Evolutionary conservation across 164 flowering plant genomes (phyloP).

Genomic region (Aristolochia californica): DNA sequence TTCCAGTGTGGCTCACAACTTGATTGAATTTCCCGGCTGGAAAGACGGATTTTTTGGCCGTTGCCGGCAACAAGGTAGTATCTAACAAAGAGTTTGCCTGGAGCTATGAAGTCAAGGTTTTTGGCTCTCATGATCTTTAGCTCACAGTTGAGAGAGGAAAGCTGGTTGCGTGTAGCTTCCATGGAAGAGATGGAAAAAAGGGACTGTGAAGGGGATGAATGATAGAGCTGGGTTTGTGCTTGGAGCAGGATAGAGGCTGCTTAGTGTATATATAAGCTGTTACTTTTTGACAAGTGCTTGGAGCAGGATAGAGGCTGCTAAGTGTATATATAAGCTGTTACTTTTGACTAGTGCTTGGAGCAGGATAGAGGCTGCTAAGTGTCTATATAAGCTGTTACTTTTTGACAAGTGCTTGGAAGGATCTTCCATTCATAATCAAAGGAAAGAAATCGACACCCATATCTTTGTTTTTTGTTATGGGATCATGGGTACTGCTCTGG

Average conservation of each 20-base stretch:
- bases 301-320: too few species aligned
- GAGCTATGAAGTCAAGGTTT: constrained; percentile 25
- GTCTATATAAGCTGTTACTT: too few species aligned
- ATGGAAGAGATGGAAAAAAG: background rate
- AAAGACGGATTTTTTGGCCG: constrained; percentile 28
- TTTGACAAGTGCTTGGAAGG: background rate
- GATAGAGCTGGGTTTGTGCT: background rate
- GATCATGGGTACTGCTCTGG: too few species aligned
- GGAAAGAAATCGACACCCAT: background rate
- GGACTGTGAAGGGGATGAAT: background rate
- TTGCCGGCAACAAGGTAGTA: constrained; percentile 41
- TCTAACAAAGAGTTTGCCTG: constrained; percentile 37
- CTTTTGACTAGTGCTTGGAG: background rate
- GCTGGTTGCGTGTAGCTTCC: background rate
- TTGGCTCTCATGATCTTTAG: constrained; percentile 43
- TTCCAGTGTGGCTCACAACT: constrained; percentile 27
- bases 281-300: background rate
- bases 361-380: background rate
- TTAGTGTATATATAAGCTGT: too few species aligned
- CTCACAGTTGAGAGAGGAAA: constrained; percentile 23
- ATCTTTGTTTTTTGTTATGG: background rate
- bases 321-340: too few species aligned
- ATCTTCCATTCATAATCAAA: background rate
- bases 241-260: background rate
- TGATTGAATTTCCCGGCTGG: constrained; percentile 37